These are phyloP conservation scores for Ophiostoma novo-ulmi DNA, from an alignment of 2,329 filamentous ascomycete species.

Conservation along the genomic window DNA sequence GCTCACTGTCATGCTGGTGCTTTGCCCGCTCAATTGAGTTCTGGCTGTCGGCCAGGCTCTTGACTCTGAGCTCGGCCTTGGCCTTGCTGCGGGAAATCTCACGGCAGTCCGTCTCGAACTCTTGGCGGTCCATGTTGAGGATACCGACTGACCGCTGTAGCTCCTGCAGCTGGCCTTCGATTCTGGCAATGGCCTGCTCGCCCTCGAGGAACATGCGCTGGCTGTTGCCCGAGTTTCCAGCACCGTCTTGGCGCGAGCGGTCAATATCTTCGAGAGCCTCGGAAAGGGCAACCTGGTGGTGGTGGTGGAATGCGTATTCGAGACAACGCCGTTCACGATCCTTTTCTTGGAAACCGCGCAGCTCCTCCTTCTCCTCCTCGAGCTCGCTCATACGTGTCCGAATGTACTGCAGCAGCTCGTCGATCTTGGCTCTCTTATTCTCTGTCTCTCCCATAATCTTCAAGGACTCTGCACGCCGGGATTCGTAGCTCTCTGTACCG, in stretches of 20 bases:
- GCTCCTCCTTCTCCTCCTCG: constrained; percentile 94
- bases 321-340: constrained; percentile 87
- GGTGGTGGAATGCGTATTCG: constrained; percentile 89
- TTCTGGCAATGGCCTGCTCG: constrained; percentile 69
- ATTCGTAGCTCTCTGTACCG: constrained; percentile 94
- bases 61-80: constrained; percentile 79
- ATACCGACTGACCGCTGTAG: constrained; percentile 79
- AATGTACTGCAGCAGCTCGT: constrained; percentile 86
- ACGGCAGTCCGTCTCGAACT: constrained; percentile 84
- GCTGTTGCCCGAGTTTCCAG: constrained; percentile 78
- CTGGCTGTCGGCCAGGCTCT: constrained; percentile 76
- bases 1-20: constrained; percentile 63
- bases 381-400: constrained; percentile 82
- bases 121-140: constrained; percentile 74
- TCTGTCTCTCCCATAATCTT: constrained; percentile 98
- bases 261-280: constrained; percentile 78
- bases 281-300: constrained; percentile 75
- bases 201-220: constrained; percentile 69
- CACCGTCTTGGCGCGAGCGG: constrained; percentile 70
- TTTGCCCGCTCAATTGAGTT: constrained; percentile 69
- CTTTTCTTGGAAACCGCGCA: constrained; percentile 89
- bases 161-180: constrained; percentile 74
- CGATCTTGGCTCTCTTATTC: constrained; percentile 90
- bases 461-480: constrained; percentile 79
- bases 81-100: constrained; percentile 75